Evolutionary conservation across 2,329 filamentous ascomycete species (phyloP), one percentile per base, ranked within the genome.

Genomic region (Claviceps humidiphila): DNA sequence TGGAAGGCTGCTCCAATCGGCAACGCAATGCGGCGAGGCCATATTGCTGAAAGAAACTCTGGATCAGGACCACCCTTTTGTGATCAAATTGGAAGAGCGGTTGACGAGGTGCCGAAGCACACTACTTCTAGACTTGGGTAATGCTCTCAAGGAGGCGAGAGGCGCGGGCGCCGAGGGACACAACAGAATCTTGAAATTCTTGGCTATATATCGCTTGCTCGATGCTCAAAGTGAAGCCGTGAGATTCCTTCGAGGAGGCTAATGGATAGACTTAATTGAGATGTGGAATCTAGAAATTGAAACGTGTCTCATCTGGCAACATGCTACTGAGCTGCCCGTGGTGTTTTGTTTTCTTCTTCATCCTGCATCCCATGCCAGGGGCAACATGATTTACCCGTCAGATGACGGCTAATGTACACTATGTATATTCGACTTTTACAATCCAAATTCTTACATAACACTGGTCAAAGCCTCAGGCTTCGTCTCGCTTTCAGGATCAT

Each of bases 401-500:
- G 57, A 61, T 59, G 58, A 55, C 63, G 58, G 63, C 67, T 70
- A 69, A 68, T 59, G 59, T 70, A 70, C 69, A 70, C 58, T 65
- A 4, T 34, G 63, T 59, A 66, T 54, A 53, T 50, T n/a, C 6
- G 6, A 37, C 14, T 49, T 6, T 26, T 41, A 17, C 22, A 11
- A 40, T 11, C 9, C 17, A 20, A 22, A 48, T 51, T 51, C 55
- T 70, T 76, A 79, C 74, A 80, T 81, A 55, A 74, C 70, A 22
- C 72, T 72, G 50, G 74, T 70, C 59, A 84, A 62, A 55, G 78
- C 69, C 46, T 70, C 74, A 26, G 76, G 70, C 45, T 73, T 72
- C 47, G 85, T 66, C 49, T 69, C 72, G 55, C 80, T 80, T 54
- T 80, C 75, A 4, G 76, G 73, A 51, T 83, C 74, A 61, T 71